Conservation (phyloP, 192 early-diverging fungal genomes). For the Lunasporangiospora selenospora region DNA sequence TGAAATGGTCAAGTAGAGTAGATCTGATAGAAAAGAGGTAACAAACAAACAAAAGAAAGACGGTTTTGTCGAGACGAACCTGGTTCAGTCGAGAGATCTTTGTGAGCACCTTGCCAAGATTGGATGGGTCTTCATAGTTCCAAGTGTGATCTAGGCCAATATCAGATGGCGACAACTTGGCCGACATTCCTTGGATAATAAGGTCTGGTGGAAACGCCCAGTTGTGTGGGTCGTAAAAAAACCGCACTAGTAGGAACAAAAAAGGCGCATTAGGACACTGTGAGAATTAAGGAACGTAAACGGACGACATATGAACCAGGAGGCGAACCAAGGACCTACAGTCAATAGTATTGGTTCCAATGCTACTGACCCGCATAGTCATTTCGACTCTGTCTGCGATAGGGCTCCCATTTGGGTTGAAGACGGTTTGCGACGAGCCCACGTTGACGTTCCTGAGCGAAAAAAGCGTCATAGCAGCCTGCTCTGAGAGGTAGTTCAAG, state of each 20-base stretch:
- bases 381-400: slow-evolving; percentile 28
- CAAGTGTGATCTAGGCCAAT: slow-evolving; percentile 31
- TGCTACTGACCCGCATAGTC: slow-evolving; percentile 34
- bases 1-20: neutral
- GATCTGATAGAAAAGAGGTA: neutral
- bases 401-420: slow-evolving; percentile 36
- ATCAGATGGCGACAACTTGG: slow-evolving; percentile 20
- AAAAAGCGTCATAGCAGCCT: slow-evolving; percentile 32
- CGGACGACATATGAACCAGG: neutral
- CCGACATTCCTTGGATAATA: slow-evolving; percentile 16
- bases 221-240: slow-evolving; percentile 39
- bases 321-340: too few relatives aligned
- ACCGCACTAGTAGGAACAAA: slow-evolving; percentile 15
- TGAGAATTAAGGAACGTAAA: neutral
- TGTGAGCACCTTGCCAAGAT: slow-evolving; percentile 26
- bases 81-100: slow-evolving; percentile 36
- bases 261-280: neutral
- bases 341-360: slow-evolving; percentile 27
- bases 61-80: neutral
- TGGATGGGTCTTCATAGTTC: slow-evolving; percentile 27
- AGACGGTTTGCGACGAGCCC: slow-evolving; percentile 24
- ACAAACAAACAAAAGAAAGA: neutral
- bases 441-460: slow-evolving; percentile 32
- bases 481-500: slow-evolving; percentile 20
- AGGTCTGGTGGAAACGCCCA: slow-evolving; percentile 46